These are phyloP conservation scores for Rhipidocladum racemiflorum DNA, from an alignment of 176 grass and related monocot species.

Conservation along the genomic window DNA sequence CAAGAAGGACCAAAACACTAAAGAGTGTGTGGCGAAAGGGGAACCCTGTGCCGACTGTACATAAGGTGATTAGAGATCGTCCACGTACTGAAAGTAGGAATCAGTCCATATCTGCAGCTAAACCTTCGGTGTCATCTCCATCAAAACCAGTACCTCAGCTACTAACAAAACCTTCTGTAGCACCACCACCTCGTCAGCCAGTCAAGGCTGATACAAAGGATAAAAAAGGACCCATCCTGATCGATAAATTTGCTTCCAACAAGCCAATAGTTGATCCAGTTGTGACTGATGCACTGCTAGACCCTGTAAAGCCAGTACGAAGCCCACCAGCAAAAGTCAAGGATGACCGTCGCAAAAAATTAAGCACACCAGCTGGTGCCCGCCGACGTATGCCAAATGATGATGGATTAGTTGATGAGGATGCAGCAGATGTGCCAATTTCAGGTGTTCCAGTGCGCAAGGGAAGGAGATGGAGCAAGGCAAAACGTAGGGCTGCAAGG, in stretches of 20 bases:
- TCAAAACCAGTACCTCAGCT: slow-evolving; percentile 33
- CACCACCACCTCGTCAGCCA: slow-evolving; percentile 33
- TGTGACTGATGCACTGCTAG: slow-evolving; percentile 57
- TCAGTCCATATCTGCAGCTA: slow-evolving; percentile 26
- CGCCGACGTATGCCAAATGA: slow-evolving; percentile 42
- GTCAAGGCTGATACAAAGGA: slow-evolving; percentile 53
- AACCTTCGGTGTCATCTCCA: slow-evolving; percentile 42
- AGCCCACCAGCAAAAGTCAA: slow-evolving; percentile 49
- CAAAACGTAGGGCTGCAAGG: slow-evolving; percentile 70
- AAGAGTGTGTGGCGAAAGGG: slow-evolving; percentile 97
- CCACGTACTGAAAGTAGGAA: slow-evolving; percentile 45
- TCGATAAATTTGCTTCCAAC: slow-evolving; percentile 85
- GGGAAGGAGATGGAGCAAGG: slow-evolving; percentile 82
- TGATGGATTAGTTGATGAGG: slow-evolving; percentile 46
- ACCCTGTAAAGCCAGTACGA: slow-evolving; percentile 62
- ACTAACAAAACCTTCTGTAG: slow-evolving; percentile 58
- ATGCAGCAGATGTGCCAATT: slow-evolving; percentile 52
- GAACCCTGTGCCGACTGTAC: slow-evolving; percentile 61
- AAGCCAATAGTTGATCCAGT: slow-evolving; percentile 59
- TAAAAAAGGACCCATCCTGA: slow-evolving; percentile 81
- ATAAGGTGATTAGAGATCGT: slow-evolving; percentile 61
- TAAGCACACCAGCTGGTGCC: slow-evolving; percentile 30
- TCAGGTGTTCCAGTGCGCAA: slow-evolving; percentile 62
- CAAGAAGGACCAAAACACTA: slow-evolving; percentile 58
- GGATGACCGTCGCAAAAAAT: slow-evolving; percentile 65